Conservation (phyloP, 495 filamentous ascomycete species). For the Chaetomium cochliodes region DNA sequence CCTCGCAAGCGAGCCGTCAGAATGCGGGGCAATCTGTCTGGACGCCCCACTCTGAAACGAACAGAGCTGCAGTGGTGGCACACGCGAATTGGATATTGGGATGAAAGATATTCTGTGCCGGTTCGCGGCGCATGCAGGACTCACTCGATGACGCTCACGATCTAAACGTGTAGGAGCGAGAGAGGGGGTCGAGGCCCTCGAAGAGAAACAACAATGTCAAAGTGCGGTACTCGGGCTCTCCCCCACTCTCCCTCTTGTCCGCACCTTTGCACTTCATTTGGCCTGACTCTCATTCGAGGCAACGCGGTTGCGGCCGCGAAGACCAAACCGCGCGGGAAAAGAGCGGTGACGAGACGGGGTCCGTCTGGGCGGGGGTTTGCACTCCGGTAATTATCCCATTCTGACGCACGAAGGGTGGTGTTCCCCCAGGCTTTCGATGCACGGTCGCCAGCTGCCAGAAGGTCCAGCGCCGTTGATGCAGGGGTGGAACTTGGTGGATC, state of each 20-base stretch:
- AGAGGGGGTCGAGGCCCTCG: neutral
- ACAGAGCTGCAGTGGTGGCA: neutral
- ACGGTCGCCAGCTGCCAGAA: slow-evolving; percentile 19
- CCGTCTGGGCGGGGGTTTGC: neutral
- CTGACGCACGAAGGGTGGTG: slow-evolving; percentile 11
- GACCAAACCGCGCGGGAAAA: slow-evolving; percentile 10
- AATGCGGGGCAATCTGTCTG: slow-evolving; percentile 13
- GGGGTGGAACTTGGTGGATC: slow-evolving; percentile 6
- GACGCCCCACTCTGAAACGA: slow-evolving; percentile 14
- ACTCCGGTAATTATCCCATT: slow-evolving; percentile 12
- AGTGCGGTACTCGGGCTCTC: too few species aligned
- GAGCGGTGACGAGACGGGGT: slow-evolving; percentile 26
- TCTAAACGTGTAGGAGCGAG: neutral
- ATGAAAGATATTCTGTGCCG: neutral
- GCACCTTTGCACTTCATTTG: neutral
- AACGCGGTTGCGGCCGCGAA: neutral
- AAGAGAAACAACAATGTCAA: too few species aligned
- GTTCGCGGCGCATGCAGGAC: neutral
- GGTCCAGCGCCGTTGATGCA: neutral
- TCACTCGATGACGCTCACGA: neutral
- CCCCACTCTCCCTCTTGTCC: neutral
- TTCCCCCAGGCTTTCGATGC: neutral
- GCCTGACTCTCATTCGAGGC: neutral
- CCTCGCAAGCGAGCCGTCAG: slow-evolving; percentile 11
- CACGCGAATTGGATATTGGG: neutral